A percentile compares a stretch with the other conserved stretches of the same genome.
phyloP scores from a whole-genome alignment of 2,329 filamentous ascomycete genomes.

The Cladosporium austrohemisphaericum region DNA sequence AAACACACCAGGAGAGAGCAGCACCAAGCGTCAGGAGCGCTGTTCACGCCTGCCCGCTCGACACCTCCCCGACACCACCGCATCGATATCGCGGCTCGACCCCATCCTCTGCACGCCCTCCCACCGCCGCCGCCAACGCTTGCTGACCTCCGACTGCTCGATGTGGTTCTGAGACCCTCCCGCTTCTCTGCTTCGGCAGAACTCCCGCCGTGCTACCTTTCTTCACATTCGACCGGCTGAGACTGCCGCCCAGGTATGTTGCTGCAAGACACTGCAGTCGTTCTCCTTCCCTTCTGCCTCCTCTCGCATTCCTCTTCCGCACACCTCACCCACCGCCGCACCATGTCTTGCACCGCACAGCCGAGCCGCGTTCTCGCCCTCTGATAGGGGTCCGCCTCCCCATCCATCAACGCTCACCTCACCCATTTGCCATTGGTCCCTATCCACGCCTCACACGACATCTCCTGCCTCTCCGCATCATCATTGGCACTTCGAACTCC shows the following conservation, averaged over 20 bases:
- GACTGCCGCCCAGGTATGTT: conserved; percentile 12
- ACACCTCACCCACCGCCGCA: conserved; percentile 15
- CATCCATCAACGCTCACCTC: conserved; percentile 14
- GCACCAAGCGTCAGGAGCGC: conserved; percentile 12
- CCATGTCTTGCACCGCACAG: conserved; percentile 20
- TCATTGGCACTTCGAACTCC: conserved; percentile 16
- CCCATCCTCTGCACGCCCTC: neutral
- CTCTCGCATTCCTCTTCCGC: neutral
- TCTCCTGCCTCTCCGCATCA: conserved; percentile 17
- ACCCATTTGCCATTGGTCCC: conserved; percentile 15
- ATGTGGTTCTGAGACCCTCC: conserved; percentile 14
- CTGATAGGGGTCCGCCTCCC: conserved; percentile 16
- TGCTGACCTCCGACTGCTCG: conserved; percentile 5
- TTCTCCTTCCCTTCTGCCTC: neutral
- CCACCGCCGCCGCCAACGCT: conserved; percentile 8
- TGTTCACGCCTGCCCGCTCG: conserved; percentile 9
- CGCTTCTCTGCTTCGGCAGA: conserved; percentile 13
- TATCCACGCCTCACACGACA: conserved; percentile 15
- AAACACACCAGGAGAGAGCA: conserved; percentile 9
- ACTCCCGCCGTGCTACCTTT: conserved; percentile 9
- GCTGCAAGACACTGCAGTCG: conserved; percentile 1
- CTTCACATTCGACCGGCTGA: conserved; percentile 14
- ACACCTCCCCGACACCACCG: neutral
- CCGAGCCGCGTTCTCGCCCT: conserved; percentile 14
- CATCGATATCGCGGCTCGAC: neutral